phyloP scores from a whole-genome alignment of 2,329 filamentous ascomycete genomes.

The Paraconiothyrium brasiliense region DNA sequence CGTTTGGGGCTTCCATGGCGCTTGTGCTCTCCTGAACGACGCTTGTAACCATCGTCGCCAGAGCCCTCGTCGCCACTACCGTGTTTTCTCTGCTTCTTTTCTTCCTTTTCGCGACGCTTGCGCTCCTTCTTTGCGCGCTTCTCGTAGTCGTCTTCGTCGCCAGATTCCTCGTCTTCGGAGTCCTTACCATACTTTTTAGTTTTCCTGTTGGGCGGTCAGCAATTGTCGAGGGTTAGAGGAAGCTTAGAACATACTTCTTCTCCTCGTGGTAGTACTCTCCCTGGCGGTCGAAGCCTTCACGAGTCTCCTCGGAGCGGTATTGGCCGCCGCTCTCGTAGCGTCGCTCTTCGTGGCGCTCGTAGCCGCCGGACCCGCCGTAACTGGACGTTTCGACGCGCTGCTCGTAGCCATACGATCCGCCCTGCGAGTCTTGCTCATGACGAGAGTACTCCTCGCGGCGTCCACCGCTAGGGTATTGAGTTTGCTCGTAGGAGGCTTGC shows the following conservation, averaged over 20 bases:
- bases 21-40: constrained; percentile 30
- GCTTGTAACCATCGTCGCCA: constrained; percentile 37
- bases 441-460: constrained; percentile 68
- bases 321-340: constrained; percentile 57
- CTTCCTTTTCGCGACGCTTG: constrained; percentile 53
- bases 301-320: constrained; percentile 49
- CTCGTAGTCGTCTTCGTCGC: constrained; percentile 42
- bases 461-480: constrained; percentile 66
- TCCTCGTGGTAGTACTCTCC: constrained; percentile 55
- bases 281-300: constrained; percentile 46
- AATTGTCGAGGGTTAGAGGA: constrained; percentile 15
- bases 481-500: constrained; percentile 69
- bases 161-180: constrained; percentile 35
- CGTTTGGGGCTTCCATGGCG: constrained; percentile 36
- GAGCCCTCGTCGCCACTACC: constrained; percentile 46
- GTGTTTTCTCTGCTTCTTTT: constrained; percentile 52
- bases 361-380: constrained; percentile 60
- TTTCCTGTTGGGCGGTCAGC: constrained; percentile 37
- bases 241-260: constrained; percentile 43
- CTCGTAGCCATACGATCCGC: constrained; percentile 64
- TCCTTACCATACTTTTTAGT: constrained; percentile 42
- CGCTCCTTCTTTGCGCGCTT: constrained; percentile 45
- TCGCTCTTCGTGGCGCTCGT: constrained; percentile 67
- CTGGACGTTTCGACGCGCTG: constrained; percentile 65
- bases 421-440: constrained; percentile 63